These are phyloP conservation scores for Kokia cookei DNA, from an alignment of 441 rosid species.

Conservation along the genomic window DNA sequence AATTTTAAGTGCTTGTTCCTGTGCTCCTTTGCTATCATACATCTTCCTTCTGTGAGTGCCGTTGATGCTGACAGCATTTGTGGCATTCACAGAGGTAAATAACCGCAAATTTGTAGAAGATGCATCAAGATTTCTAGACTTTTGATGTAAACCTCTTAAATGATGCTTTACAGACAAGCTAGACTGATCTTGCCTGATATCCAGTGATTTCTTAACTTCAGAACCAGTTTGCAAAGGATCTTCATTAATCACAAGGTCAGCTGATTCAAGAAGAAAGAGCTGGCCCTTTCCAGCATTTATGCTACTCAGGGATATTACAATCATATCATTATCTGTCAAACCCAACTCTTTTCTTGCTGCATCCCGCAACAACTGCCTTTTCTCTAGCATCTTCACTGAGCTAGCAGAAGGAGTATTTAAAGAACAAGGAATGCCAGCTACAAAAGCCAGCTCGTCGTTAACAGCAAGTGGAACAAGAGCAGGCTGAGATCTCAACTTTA, in stretches of 20 bases:
- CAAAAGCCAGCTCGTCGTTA: constrained; percentile 89
- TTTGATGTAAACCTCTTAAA: constrained; percentile 58
- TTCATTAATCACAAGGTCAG: constrained; percentile 35
- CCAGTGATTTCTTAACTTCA: constrained; percentile 30
- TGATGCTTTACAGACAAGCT: constrained; percentile 46
- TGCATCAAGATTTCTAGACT: constrained; percentile 14
- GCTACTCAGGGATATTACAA: constrained; percentile 88
- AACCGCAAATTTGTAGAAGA: constrained; percentile 5
- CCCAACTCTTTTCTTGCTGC: constrained; percentile 78
- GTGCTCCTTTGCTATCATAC: constrained; percentile 24
- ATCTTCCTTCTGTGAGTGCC: constrained; percentile 14
- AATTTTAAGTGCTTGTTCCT: constrained; percentile 51
- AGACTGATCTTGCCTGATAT: constrained; percentile 19
- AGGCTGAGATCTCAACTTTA: constrained; percentile 80
- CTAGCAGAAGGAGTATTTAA: constrained; percentile 59
- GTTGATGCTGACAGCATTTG: constrained; percentile 14
- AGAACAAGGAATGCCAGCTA: constrained; percentile 71
- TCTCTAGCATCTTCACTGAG: constrained; percentile 61
- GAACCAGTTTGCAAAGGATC: constrained; percentile 20
- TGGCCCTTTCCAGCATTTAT: constrained; percentile 92
- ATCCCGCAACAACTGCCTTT: constrained; percentile 49
- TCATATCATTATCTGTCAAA: constrained; percentile 66
- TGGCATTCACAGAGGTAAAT: constrained; percentile 11
- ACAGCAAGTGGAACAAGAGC: constrained; percentile 79
- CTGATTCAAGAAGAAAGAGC: constrained; percentile 81